Conservation (phyloP, 192 early-diverging fungal genomes). For the Phycomyces blakesleeanus region DNA sequence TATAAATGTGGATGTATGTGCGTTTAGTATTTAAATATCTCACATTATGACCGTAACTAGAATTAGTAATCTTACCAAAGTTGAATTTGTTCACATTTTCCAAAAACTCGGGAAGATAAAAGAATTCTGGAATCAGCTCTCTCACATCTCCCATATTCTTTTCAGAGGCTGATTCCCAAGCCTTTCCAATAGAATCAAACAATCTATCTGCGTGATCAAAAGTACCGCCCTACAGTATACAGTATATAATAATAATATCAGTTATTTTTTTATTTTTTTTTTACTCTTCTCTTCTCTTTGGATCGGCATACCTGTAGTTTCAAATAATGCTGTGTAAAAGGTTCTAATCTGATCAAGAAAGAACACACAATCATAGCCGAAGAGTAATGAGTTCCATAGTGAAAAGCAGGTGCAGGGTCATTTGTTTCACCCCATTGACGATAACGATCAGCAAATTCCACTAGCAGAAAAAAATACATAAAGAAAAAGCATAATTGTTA, state of each 20-base stretch:
- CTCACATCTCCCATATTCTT: constrained; percentile 81
- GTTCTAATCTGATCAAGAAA: constrained; percentile 86
- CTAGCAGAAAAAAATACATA: no score
- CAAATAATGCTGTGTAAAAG: constrained; percentile 80
- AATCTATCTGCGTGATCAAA: constrained; percentile 83
- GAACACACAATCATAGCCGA: constrained; percentile 88
- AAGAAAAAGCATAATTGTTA: no score
- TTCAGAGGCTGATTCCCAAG: constrained; percentile 70
- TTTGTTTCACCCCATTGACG: constrained; percentile 51
- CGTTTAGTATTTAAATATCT: no score
- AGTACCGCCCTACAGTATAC: constrained; percentile 59
- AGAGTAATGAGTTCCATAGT: constrained; percentile 97
- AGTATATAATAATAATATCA: constrained; percentile 1
- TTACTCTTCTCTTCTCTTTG: constrained; percentile 22
- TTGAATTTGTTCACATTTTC: constrained; percentile 68
- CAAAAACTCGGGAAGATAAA: constrained; percentile 91
- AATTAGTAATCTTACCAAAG: constrained; percentile 56
- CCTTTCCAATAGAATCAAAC: constrained; percentile 73
- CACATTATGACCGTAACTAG: background rate
- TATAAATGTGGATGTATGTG: background rate
- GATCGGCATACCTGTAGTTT: constrained; percentile 51
- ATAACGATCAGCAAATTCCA: constrained; percentile 63
- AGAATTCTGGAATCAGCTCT: constrained; percentile 96
- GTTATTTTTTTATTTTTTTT: constrained; percentile 2
- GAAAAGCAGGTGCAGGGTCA: constrained; percentile 67